Conservation (phyloP, 495 filamentous ascomycete species). For the Talaromyces nanjingensis region DNA sequence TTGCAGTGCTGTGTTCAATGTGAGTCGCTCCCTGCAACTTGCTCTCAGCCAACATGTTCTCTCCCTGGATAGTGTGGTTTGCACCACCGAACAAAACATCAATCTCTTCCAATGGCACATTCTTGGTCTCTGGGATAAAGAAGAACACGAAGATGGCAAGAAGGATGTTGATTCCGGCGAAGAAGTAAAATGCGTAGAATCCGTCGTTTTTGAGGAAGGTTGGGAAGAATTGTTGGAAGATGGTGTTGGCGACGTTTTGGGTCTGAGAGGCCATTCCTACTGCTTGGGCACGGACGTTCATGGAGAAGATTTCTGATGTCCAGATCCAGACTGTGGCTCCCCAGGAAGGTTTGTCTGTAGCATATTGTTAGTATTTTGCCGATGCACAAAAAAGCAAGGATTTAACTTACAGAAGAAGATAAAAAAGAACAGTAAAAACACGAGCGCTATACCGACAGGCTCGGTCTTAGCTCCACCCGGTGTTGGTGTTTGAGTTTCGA, state of each 20-base stretch:
- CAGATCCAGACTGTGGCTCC: constrained; percentile 62
- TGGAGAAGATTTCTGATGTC: constrained; percentile 59
- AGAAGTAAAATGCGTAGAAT: constrained; percentile 47
- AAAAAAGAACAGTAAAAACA: constrained; percentile 57
- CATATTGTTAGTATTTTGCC: not conserved
- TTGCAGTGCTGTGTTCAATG: not conserved
- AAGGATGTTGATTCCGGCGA: constrained; percentile 47
- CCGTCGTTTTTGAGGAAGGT: constrained; percentile 52
- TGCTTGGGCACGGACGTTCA: constrained; percentile 61
- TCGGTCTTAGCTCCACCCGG: constrained; percentile 41
- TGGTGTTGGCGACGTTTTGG: constrained; percentile 58
- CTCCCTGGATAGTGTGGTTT: constrained; percentile 51
- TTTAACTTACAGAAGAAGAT: constrained; percentile 53
- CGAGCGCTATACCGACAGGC: constrained; percentile 56
- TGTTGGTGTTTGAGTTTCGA: constrained; percentile 53
- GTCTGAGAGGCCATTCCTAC: constrained; percentile 63
- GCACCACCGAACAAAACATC: constrained; percentile 52
- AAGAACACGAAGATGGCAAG: constrained; percentile 66
- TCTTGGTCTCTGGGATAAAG: constrained; percentile 69
- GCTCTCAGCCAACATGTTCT: constrained; percentile 20
- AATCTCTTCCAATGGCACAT: constrained; percentile 59
- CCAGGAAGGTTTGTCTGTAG: constrained; percentile 56
- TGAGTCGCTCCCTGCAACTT: not conserved
- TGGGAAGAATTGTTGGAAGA: constrained; percentile 63
- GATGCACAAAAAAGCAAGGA: not conserved